These are phyloP conservation scores for Pichia sp. DNA, from an alignment of 1,139 yeast species.

Conservation along the genomic window DNA sequence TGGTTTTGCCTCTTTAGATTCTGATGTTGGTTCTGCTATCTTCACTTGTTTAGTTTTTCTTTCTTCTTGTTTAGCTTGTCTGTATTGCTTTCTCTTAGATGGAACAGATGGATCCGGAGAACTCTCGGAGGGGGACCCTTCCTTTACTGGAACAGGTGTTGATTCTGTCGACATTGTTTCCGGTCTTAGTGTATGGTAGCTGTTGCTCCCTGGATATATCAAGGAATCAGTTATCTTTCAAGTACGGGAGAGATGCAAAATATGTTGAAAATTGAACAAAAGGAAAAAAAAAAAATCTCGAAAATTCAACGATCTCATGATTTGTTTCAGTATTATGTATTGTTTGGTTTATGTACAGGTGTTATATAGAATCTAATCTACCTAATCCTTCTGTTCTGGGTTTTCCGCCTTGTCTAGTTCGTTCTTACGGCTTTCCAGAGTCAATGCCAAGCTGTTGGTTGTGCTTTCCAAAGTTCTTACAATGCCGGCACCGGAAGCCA, in stretches of 20 bases:
- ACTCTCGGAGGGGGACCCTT: neutral
- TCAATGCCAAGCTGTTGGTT: constrained; percentile 63
- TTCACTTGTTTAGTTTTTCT: constrained; percentile 30
- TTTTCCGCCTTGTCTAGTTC: constrained; percentile 25
- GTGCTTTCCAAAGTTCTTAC: constrained; percentile 75
- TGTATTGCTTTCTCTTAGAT: constrained; percentile 30
- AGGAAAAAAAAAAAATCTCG: neutral
- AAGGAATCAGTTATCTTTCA: neutral
- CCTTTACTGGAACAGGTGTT: neutral
- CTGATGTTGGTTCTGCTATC: constrained; percentile 21
- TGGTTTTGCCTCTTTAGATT: constrained; percentile 21
- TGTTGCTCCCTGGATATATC: no score
- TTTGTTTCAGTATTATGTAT: neutral
- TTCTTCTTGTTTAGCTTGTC: constrained; percentile 31
- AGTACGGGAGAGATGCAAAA: neutral
- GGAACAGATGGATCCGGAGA: neutral
- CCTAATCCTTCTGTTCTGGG: constrained; percentile 8
- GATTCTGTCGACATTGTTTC: neutral
- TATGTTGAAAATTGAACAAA: neutral
- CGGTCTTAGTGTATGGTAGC: no score
- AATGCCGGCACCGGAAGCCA: constrained; percentile 85
- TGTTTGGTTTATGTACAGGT: neutral
- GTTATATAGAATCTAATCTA: neutral
- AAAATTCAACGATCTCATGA: neutral
- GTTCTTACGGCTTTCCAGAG: constrained; percentile 40